Conservation (phyloP, 257 asterid genomes). For the Catharanthus roseus region DNA sequence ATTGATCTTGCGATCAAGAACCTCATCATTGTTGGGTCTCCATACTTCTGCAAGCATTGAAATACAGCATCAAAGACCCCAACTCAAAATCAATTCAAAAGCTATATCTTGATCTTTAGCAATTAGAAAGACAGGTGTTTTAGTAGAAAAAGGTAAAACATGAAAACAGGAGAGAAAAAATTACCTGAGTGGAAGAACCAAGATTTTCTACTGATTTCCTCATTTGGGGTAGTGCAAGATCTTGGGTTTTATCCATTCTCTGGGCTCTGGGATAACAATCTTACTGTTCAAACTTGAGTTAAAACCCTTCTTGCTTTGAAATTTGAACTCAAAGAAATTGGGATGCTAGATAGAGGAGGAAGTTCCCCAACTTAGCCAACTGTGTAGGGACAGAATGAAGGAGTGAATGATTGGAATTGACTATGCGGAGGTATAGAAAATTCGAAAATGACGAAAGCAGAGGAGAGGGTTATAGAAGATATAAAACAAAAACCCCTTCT, state of each 20-base stretch:
- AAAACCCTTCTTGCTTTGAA: too few species aligned
- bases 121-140: too few species aligned
- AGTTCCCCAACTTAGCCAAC: too few species aligned
- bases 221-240: slow-evolving; percentile 45
- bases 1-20: slow-evolving; percentile 92
- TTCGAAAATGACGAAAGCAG: too few species aligned
- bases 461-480: too few species aligned
- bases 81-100: not conserved
- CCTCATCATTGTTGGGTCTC: slow-evolving; percentile 54
- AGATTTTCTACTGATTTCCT: slow-evolving; percentile 59
- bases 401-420: too few species aligned
- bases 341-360: too few species aligned
- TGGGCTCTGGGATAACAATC: not conserved
- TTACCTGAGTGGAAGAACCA: slow-evolving; percentile 57
- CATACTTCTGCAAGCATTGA: slow-evolving; percentile 55
- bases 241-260: slow-evolving; percentile 37
- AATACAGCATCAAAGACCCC: too few species aligned
- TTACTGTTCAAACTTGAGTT: not conserved
- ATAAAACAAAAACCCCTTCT: too few species aligned
- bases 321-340: not conserved
- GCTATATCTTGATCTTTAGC: not conserved
- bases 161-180: not conserved
- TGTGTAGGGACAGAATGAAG: too few species aligned
- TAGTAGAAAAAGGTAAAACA: not conserved
- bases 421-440: too few species aligned